Percentiles rank a stretch among this genome's conserved stretches.
phyloP scores from a whole-genome alignment of 169 alveolate genomes.

The Eimeria maxima region DNA sequence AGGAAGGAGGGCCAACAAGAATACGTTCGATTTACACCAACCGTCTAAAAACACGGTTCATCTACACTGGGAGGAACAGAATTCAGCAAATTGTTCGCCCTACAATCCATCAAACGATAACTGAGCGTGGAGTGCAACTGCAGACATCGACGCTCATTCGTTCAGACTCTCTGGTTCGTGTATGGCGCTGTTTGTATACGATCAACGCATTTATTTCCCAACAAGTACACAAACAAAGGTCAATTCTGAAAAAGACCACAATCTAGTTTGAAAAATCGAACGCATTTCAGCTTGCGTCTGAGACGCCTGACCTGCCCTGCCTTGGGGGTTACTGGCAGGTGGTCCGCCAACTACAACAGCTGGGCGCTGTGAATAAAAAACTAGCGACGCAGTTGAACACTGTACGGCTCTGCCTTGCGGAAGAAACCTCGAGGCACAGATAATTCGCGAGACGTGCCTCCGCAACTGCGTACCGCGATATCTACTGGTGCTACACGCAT shows the following conservation, averaged over 20 bases:
- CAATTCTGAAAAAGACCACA: neutral
- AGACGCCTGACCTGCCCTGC: conserved; percentile 2
- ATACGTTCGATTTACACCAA: neutral
- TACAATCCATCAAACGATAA: neutral
- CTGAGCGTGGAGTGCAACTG: neutral
- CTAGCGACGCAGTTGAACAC: neutral
- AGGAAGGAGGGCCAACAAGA: neutral
- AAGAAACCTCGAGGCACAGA: neutral
- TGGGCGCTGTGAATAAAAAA: neutral
- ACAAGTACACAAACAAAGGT: neutral
- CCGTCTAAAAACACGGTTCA: neutral
- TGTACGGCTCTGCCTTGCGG: neutral
- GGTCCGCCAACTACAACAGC: neutral
- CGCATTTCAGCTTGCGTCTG: neutral
- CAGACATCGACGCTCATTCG: neutral
- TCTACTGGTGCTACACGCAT: neutral
- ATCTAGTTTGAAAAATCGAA: neutral
- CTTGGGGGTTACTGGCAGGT: neutral
- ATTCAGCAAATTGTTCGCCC: neutral
- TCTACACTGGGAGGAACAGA: neutral
- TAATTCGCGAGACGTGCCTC: neutral
- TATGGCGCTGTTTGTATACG: neutral
- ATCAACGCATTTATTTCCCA: neutral
- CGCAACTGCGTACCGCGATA: neutral
- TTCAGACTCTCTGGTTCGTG: neutral